Base-by-base conservation (phyloP, 2,329 filamentous ascomycete genomes). In the Ambrosiella xylebori region DNA sequence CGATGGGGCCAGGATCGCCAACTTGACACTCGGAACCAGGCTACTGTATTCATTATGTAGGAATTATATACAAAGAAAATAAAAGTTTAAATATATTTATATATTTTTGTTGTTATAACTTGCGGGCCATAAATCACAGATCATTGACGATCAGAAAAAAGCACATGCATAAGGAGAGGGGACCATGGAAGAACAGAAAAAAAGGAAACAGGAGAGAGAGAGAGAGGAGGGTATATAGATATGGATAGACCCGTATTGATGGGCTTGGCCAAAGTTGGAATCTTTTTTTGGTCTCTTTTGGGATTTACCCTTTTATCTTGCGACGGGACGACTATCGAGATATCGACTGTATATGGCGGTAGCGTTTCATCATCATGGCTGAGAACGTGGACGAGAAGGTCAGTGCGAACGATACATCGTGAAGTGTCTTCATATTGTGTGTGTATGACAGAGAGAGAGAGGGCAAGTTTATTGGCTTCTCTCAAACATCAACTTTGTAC, bases 341-440 rank as follows among this genome's bases (percentile, higher is more conserved):
- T 27, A 27, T 27, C 27, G 3, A 27, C 27, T 27, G 27, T 27
- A 27, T 27, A 27, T 27, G 27, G 27, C 27, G 27, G 9, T 35
- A 27, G 9, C 11, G 47, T n/a, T 51, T 35, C 19, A 19, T 39
- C 36, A 50, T 38, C 55, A 57, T 39, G 54, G 36, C 36, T 44
- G 55, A 17, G 15, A 27, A 15, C 44, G 12, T 57, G 27, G 37
- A 57, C 37, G 44, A 47, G n/a, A 57, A 57, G 55, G 55, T 57
- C 55, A 51, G 55, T 57, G 55, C 55, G 15, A 17, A 27, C 27
- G 27, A 27, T 27, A 27, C 27, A 27, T 27, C 27, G 27, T 27
- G 27, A 27, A 27, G 27, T 27, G 27, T 27, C 27, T 27, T 27
- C 27, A 27, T 27, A 27, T 27, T 27, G 27, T 2, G 4, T 27